Evolutionary conservation across 306 rosid species (phyloP), one percentile per base, ranked within the genome.

Genomic region (Dryas drummondii): DNA sequence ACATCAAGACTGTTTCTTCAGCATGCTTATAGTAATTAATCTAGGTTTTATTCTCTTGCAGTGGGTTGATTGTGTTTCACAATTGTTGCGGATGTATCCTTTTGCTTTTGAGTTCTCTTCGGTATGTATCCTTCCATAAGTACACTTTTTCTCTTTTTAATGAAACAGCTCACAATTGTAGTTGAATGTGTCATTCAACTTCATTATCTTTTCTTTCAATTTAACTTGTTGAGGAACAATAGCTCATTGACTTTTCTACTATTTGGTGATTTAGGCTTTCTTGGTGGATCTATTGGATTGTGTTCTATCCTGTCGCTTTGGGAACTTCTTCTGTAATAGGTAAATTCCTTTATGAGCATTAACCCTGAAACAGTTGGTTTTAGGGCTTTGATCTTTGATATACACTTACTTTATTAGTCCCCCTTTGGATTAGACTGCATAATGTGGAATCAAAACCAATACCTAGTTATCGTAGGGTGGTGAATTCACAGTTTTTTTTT

Each of bases 61-160:
- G 99, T 94, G 99, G 99, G 80, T 90, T 83, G 99, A 94, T 80
- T 94, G 99, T 69, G 90, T 92, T 80, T 86, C 99, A 55, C 99
- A 94, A 86, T 74, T 94, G 78, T 45, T 90, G 85, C 96, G 97
- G 84, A 92, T 92, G 91, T 94, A 94, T 86, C 99, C 99, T 54
- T 87, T 75, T 76, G 97, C 99, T 68, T 94, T 94, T 80, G 93
- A 94, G 86, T 94, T 94, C 79, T 92, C 99, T 77, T 85, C 92
- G 78, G 99, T 92, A 90, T 60, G 90, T 68, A 74, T 67, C 74
- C 72, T 53, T 61, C 44, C 71, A 47, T n/a, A 26, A 47, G 22
- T 50, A 7, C 68, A 47, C 53, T 76, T 44, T 26, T 68, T 56
- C 47, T 54, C 47, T 76, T 15, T 26, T 26, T 5, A 22, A 66